phyloP scores from a whole-genome alignment of 176 grass and related monocot genomes.

The Urochloa ruziziensis region DNA sequence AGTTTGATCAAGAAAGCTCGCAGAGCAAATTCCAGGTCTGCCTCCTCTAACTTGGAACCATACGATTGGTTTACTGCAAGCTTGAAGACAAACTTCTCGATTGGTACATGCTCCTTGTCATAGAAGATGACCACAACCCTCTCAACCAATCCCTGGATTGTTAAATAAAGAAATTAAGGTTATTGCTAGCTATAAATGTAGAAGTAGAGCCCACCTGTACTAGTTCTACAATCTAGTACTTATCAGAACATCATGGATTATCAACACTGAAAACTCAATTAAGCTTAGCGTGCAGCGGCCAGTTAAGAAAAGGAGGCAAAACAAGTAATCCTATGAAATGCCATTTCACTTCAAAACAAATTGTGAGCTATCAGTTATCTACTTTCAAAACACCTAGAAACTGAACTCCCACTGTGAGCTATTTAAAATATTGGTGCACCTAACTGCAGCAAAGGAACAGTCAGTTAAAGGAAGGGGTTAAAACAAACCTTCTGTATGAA shows the following conservation, averaged over 20 bases:
- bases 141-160: conserved; percentile 67
- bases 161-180: not conserved
- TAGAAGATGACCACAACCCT: conserved; percentile 83
- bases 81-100: conserved; percentile 93
- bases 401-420: not conserved
- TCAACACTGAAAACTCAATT: not conserved
- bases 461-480: not conserved
- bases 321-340: not conserved
- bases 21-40: conserved; percentile 71
- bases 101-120: conserved; percentile 59
- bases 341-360: not conserved
- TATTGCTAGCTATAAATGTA: not conserved
- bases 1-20: conserved; percentile 92
- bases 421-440: not conserved
- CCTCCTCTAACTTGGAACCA: conserved; percentile 59
- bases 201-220: not conserved
- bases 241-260: not conserved
- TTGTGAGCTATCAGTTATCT: not conserved
- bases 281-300: not conserved
- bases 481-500: conserved; percentile 79
- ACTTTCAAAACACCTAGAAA: not conserved
- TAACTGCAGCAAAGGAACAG: not conserved
- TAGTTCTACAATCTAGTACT: not conserved
- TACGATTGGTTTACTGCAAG: conserved; percentile 67
- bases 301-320: not conserved